phyloP scores from a whole-genome alignment of 805 yeast species.

The Ogataea paradorogensis region DNA sequence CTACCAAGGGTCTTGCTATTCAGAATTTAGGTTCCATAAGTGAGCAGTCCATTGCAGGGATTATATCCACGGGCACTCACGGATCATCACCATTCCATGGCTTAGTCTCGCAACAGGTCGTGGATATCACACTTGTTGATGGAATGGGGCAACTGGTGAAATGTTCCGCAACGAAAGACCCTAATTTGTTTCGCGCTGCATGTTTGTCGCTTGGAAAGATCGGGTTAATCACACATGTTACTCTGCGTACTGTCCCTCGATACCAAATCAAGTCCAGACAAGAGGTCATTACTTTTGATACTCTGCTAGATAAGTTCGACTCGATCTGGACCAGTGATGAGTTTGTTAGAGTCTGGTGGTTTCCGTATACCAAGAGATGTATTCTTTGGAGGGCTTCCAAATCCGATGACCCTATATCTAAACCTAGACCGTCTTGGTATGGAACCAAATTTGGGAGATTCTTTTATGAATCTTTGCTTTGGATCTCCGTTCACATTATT shows the following conservation, averaged over 20 bases:
- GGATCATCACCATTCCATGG: slow-evolving; percentile 96
- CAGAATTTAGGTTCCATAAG: slow-evolving; percentile 93
- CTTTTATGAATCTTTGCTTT: slow-evolving; percentile 74
- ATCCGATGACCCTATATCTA: slow-evolving; percentile 59
- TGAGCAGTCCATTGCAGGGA: slow-evolving; percentile 93
- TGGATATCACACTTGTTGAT: slow-evolving; percentile 68
- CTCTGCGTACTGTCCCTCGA: slow-evolving; percentile 78
- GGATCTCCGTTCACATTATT: slow-evolving; percentile 69
- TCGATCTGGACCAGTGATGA: slow-evolving; percentile 85
- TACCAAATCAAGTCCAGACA: slow-evolving; percentile 79
- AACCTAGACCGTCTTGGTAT: slow-evolving; percentile 77
- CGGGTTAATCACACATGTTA: slow-evolving; percentile 84
- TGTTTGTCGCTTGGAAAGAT: slow-evolving; percentile 84
- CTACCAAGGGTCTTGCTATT: slow-evolving; percentile 64
- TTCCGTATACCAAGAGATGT: slow-evolving; percentile 84
- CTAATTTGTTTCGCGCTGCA: slow-evolving; percentile 74
- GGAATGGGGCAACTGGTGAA: slow-evolving; percentile 70
- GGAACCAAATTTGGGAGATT: slow-evolving; percentile 77
- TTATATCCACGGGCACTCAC: slow-evolving; percentile 94
- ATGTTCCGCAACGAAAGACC: slow-evolving; percentile 63
- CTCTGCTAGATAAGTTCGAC: slow-evolving; percentile 71
- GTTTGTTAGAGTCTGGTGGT: slow-evolving; percentile 96
- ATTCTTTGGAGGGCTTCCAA: slow-evolving; percentile 88
- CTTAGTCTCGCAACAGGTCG: slow-evolving; percentile 81
- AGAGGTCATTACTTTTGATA: slow-evolving; percentile 76